Evolutionary conservation across 345 rosid genomes (phyloP).

Genomic region (Eucalyptus albens): DNA sequence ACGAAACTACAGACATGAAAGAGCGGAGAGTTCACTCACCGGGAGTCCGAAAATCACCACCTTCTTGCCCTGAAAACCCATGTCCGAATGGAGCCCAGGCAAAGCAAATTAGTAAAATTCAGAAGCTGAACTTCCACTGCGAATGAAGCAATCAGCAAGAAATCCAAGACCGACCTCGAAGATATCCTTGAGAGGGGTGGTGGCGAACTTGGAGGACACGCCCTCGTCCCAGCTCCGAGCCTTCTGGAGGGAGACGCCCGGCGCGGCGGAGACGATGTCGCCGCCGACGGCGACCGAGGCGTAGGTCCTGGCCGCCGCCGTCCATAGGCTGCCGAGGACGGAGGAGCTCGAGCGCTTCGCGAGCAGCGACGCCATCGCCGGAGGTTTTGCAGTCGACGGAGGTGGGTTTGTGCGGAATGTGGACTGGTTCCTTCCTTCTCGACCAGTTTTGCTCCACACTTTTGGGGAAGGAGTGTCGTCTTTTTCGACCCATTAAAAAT

Average conservation of each 20-base stretch:
- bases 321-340: conserved; percentile 8
- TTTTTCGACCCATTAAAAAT: background rate
- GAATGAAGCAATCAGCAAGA: background rate
- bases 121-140: background rate
- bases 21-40: conserved; percentile 23
- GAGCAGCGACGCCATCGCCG: conserved; percentile 42
- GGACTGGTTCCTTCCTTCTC: background rate
- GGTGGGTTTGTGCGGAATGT: background rate
- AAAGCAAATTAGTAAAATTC: background rate
- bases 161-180: conserved; percentile 38
- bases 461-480: background rate
- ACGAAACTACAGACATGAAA: background rate
- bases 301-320: conserved; percentile 26
- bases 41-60: conserved; percentile 91
- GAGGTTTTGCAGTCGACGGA: background rate
- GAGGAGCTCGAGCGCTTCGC: conserved; percentile 26
- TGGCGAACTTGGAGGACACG: conserved; percentile 63
- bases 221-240: conserved; percentile 90
- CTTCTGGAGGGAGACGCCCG: conserved; percentile 72
- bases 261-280: conserved; percentile 57
- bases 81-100: background rate
- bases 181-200: conserved; percentile 56
- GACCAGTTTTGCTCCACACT: background rate
- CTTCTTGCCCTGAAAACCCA: conserved; percentile 68
- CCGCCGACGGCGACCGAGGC: conserved; percentile 54